Conservation (phyloP, 2,329 filamentous ascomycete genomes). For the Aspergillus sp. region DNA sequence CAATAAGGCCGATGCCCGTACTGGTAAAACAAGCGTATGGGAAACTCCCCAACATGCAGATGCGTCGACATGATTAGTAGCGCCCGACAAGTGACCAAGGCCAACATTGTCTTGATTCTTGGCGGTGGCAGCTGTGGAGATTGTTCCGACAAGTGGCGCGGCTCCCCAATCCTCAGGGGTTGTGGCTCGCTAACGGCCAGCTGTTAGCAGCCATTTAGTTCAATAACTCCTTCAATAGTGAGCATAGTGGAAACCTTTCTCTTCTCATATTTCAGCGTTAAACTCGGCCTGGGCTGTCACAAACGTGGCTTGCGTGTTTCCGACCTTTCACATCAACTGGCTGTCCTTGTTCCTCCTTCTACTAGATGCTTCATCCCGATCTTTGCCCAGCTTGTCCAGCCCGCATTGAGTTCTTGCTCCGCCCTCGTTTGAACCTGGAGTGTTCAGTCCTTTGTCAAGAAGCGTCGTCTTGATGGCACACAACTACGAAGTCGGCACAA, state of each 20-base stretch:
- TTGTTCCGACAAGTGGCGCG: constrained; percentile 23
- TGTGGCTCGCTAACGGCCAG: constrained; percentile 32
- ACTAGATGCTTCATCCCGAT: constrained; percentile 28
- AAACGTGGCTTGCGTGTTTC: neutral
- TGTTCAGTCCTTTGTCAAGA: neutral
- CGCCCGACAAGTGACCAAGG: neutral
- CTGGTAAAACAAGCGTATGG: neutral
- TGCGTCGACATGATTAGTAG: too few relatives aligned
- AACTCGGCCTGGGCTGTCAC: neutral
- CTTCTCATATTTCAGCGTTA: constrained; percentile 7
- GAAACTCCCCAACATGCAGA: neutral
- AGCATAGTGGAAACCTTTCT: constrained; percentile 13
- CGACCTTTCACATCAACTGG: constrained; percentile 10
- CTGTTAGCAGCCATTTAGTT: constrained; percentile 24
- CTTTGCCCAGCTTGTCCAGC: neutral
- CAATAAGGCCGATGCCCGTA: neutral
- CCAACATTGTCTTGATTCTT: constrained; percentile 15
- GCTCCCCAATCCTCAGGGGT: constrained; percentile 28
- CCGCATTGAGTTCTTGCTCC: constrained; percentile 20
- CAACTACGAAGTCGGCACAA: constrained; percentile 92
- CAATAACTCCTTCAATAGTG: constrained; percentile 17
- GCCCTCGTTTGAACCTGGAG: constrained; percentile 8
- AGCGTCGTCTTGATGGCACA: constrained; percentile 64
- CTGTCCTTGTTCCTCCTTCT: constrained; percentile 13
- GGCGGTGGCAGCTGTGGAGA: constrained; percentile 20